phyloP scores from a whole-genome alignment of 441 rosid genomes.

The Biscutella auriculata region DNA sequence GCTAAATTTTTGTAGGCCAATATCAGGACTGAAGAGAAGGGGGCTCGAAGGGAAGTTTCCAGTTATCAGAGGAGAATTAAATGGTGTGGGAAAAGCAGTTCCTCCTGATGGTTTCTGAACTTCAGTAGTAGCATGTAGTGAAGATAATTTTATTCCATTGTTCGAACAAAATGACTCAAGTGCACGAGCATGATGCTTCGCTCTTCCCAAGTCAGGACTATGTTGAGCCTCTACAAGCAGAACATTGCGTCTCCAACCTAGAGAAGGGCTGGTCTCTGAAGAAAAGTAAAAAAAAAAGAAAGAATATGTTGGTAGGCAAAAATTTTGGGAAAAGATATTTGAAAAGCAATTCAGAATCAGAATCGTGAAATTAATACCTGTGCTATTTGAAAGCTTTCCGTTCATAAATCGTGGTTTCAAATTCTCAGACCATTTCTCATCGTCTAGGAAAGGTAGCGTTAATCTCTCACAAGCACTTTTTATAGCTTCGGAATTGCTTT shows the following conservation, averaged over 20 bases:
- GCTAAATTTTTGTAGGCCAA: slow-evolving; percentile 55
- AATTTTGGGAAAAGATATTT: slow-evolving; percentile 12
- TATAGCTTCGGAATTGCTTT: slow-evolving; percentile 50
- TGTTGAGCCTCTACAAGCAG: slow-evolving; percentile 91
- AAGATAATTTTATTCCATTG: slow-evolving; percentile 61
- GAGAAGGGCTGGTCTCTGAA: slow-evolving; percentile 55
- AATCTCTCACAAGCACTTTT: slow-evolving; percentile 65
- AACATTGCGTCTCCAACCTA: slow-evolving; percentile 93
- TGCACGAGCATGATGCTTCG: slow-evolving; percentile 74
- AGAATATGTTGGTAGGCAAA: neutral
- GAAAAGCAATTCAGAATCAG: neutral
- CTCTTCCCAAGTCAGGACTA: slow-evolving; percentile 78
- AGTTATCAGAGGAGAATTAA: slow-evolving; percentile 68
- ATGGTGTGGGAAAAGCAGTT: slow-evolving; percentile 73
- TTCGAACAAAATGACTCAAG: slow-evolving; percentile 79
- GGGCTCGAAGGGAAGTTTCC: slow-evolving; percentile 96
- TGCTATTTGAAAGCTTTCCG: slow-evolving; percentile 31
- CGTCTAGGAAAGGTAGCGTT: slow-evolving; percentile 62
- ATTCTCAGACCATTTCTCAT: slow-evolving; percentile 58
- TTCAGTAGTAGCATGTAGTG: slow-evolving; percentile 38
- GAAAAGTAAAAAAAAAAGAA: slow-evolving; percentile 8
- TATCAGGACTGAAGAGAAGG: slow-evolving; percentile 71
- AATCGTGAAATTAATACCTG: slow-evolving; percentile 29
- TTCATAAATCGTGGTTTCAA: slow-evolving; percentile 32
- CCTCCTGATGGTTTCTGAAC: slow-evolving; percentile 38